Conservation (phyloP, 176 grass and related monocot species). For the Cymbopogon citratus region DNA sequence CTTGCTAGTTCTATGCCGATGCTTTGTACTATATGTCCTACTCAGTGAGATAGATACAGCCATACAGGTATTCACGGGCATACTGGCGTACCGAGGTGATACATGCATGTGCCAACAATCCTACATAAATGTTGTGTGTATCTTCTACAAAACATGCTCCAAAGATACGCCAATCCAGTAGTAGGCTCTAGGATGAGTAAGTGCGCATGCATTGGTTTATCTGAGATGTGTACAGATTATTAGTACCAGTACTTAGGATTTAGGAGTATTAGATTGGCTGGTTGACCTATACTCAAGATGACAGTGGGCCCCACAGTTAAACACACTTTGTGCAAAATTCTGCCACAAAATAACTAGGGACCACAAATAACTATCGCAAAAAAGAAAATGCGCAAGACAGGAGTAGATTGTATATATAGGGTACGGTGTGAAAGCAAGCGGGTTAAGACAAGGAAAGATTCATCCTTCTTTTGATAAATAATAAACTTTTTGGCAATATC, state of each 20-base stretch:
- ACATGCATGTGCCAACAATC: too few species aligned
- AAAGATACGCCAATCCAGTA: background rate
- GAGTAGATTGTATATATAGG: too few species aligned
- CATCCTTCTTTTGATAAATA: slow-evolving; percentile 35
- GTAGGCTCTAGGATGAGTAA: background rate
- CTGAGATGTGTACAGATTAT: background rate
- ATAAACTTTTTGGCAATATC: slow-evolving; percentile 23
- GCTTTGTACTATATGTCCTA: too few species aligned
- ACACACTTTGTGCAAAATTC: background rate
- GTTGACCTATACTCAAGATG: background rate
- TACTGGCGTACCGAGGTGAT: too few species aligned
- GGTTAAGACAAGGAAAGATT: slow-evolving; percentile 35
- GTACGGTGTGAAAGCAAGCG: slow-evolving; percentile 10
- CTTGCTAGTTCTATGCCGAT: background rate
- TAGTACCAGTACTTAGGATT: background rate
- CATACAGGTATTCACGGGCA: background rate
- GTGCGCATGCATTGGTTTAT: background rate
- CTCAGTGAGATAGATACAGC: too few species aligned
- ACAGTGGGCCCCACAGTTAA: background rate
- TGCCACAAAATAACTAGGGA: too few species aligned
- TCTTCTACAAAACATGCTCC: too few species aligned
- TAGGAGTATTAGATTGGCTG: background rate
- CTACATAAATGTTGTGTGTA: too few species aligned
- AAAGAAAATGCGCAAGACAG: too few species aligned
- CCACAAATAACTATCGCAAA: too few species aligned